Conservation (phyloP, 208 protist genomes). For the Leishmania tarentolae region DNA sequence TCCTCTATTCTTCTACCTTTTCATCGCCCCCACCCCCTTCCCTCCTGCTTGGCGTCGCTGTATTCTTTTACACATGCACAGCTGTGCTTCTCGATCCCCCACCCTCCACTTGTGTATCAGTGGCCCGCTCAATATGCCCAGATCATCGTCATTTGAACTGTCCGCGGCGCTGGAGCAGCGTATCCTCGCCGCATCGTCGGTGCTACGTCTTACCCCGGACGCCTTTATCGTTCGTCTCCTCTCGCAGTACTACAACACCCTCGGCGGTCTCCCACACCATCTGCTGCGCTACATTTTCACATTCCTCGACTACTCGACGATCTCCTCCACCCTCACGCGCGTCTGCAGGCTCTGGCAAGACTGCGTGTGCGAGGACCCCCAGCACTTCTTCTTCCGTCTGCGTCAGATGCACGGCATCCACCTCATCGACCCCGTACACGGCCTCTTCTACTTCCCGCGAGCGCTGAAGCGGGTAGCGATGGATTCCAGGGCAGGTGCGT, state of each 20-base stretch:
- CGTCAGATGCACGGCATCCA: constrained; percentile 59
- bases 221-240: constrained; percentile 36
- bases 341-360: constrained; percentile 43
- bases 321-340: constrained; percentile 25
- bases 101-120: neutral
- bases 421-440: constrained; percentile 45
- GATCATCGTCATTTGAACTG: constrained; percentile 22
- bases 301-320: constrained; percentile 58
- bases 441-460: constrained; percentile 54
- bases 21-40: neutral
- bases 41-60: neutral
- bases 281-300: constrained; percentile 41
- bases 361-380: constrained; percentile 31
- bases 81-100: neutral
- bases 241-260: constrained; percentile 36
- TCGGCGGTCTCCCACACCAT: constrained; percentile 42
- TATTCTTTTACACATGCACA: neutral
- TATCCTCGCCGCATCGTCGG: constrained; percentile 29
- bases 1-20: neutral
- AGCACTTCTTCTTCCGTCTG: constrained; percentile 26
- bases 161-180: constrained; percentile 27
- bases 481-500: constrained; percentile 8
- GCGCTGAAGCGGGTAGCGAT: constrained; percentile 48
- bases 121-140: constrained; percentile 7
- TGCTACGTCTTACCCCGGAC: constrained; percentile 37